Evolutionary conservation across 2,329 filamentous ascomycete genomes (phyloP).

Genomic region (Xylaria arbuscula): DNA sequence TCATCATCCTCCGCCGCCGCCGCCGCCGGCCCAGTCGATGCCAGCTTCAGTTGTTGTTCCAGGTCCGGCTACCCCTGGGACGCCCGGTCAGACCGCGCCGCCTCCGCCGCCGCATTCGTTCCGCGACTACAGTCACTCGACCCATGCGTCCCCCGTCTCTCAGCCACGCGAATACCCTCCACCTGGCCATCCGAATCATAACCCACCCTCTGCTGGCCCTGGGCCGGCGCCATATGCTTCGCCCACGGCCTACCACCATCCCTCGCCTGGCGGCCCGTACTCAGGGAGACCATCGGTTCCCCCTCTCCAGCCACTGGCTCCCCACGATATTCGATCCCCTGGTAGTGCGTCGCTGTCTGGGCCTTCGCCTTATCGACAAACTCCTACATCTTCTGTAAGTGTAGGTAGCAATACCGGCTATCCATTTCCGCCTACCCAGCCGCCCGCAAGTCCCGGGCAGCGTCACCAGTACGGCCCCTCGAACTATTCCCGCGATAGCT

Average conservation of each 20-base stretch:
- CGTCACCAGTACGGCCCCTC: constrained; percentile 61
- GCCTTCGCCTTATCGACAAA: constrained; percentile 63
- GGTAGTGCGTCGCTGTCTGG: constrained; percentile 57
- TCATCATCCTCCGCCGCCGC: constrained; percentile 39
- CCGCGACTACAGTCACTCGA: constrained; percentile 61
- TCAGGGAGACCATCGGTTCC: constrained; percentile 49
- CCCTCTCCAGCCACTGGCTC: constrained; percentile 58
- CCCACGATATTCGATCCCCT: constrained; percentile 64
- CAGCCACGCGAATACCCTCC: constrained; percentile 59
- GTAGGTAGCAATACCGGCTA: constrained; percentile 58
- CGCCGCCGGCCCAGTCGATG: constrained; percentile 44
- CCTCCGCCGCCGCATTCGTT: constrained; percentile 59
- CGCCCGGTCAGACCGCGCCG: constrained; percentile 53
- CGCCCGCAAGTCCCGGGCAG: constrained; percentile 42
- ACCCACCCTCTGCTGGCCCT: constrained; percentile 42
- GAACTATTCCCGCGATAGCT: constrained; percentile 58
- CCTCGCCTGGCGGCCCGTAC: constrained; percentile 57
- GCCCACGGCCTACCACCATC: constrained; percentile 49
- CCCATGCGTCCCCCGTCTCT: constrained; percentile 62
- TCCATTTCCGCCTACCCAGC: constrained; percentile 61
- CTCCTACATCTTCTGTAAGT: constrained; percentile 59
- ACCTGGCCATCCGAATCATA: constrained; percentile 49
- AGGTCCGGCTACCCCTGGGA: constrained; percentile 49
- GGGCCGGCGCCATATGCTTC: constrained; percentile 56
- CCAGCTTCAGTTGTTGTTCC: constrained; percentile 41